These are phyloP conservation scores for Areca catechu DNA, from an alignment of 176 grass and related monocot genomes.

Conservation along the genomic window DNA sequence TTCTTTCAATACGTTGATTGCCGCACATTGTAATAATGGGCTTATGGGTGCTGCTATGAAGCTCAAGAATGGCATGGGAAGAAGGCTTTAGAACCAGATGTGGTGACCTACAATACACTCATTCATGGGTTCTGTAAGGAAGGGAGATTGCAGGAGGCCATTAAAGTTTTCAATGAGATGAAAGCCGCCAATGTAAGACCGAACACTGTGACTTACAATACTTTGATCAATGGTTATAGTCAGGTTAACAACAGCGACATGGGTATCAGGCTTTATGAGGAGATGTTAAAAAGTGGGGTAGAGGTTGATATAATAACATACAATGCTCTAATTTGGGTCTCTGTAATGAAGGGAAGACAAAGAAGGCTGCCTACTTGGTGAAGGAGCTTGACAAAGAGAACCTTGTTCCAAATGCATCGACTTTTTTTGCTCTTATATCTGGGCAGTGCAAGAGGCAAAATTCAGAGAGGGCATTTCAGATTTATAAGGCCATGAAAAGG, in stretches of 20 bases:
- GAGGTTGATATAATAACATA: slow-evolving; percentile 58
- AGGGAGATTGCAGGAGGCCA: slow-evolving; percentile 43
- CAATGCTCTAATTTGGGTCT: slow-evolving; percentile 66
- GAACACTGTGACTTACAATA: slow-evolving; percentile 57
- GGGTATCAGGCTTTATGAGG: slow-evolving; percentile 42
- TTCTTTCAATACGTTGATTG: slow-evolving; percentile 68
- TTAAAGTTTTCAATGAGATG: slow-evolving; percentile 48
- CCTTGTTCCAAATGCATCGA: slow-evolving; percentile 53
- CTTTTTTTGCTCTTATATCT: slow-evolving; percentile 54
- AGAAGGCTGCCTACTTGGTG: slow-evolving; percentile 39
- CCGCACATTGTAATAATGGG: slow-evolving; percentile 45
- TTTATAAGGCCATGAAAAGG: slow-evolving; percentile 75
- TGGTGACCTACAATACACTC: slow-evolving; percentile 56
- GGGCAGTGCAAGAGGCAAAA: slow-evolving; percentile 69
- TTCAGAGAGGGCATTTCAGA: slow-evolving; percentile 57
- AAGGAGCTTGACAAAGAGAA: slow-evolving; percentile 44
- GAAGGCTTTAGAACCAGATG: slow-evolving; percentile 35
- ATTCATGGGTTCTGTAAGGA: slow-evolving; percentile 62
- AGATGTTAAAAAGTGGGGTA: slow-evolving; percentile 51
- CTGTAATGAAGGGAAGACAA: slow-evolving; percentile 62
- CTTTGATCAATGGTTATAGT: slow-evolving; percentile 58
- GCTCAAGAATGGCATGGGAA: slow-evolving; percentile 52
- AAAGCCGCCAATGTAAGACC: slow-evolving; percentile 22
- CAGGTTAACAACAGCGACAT: slow-evolving; percentile 26
- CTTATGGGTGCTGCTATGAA: slow-evolving; percentile 19